These are phyloP conservation scores for Erigeron philadelphicus DNA, from an alignment of 140 eudicot species.

Conservation along the genomic window DNA sequence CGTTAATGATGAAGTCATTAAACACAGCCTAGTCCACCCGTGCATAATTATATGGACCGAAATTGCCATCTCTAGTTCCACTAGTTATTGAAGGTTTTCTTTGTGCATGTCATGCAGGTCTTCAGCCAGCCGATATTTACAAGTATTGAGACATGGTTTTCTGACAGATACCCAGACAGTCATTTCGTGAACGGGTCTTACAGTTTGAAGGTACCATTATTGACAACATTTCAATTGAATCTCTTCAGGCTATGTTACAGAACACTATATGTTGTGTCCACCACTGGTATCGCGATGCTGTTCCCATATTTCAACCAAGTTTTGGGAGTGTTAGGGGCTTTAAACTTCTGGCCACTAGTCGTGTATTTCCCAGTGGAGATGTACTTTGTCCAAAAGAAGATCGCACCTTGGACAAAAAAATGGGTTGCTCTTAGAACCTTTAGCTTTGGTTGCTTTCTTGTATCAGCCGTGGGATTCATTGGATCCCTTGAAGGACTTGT, in stretches of 20 bases:
- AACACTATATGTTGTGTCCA: conserved; percentile 46
- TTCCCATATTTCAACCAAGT: conserved; percentile 67
- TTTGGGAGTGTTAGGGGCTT: conserved; percentile 54
- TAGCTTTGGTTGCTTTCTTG: conserved; percentile 42
- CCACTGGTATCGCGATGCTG: conserved; percentile 46
- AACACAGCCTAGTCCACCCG: background rate
- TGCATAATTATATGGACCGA: background rate
- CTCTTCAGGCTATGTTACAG: conserved; percentile 48
- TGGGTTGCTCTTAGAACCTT: conserved; percentile 42
- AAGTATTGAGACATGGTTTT: conserved; percentile 30
- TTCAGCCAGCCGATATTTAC: conserved; percentile 55
- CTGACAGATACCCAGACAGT: conserved; percentile 34
- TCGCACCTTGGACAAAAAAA: conserved; percentile 40
- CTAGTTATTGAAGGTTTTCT: background rate
- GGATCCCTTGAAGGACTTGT: conserved; percentile 52
- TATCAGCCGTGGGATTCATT: conserved; percentile 38
- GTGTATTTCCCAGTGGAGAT: conserved; percentile 55
- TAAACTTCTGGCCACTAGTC: conserved; percentile 58
- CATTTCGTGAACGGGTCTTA: conserved; percentile 28
- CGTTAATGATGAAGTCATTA: background rate
- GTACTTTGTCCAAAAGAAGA: conserved; percentile 44
- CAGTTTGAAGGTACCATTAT: conserved; percentile 26
- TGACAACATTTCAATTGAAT: conserved; percentile 33
- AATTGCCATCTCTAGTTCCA: conserved; percentile 9
- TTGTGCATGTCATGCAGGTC: conserved; percentile 23